Percentiles rank a stretch among this genome's conserved stretches.
Evolutionary conservation across 805 yeast species (phyloP).

Genomic region (Zygotorulaspora florentina): DNA sequence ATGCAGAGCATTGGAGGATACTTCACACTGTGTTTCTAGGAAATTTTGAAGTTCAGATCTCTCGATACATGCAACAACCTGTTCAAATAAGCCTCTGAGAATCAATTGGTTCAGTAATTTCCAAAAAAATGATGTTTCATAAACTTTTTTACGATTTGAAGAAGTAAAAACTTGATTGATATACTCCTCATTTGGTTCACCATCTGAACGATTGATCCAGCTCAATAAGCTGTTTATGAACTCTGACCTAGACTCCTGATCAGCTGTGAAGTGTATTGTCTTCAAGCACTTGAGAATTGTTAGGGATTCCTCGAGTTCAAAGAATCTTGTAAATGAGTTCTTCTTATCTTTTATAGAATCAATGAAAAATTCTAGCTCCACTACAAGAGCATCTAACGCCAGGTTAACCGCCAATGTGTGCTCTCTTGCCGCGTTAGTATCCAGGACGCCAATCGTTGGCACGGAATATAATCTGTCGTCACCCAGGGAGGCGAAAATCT

Average conservation of each 20-base stretch:
- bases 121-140: constrained; percentile 51
- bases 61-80: constrained; percentile 42
- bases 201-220: constrained; percentile 71
- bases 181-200: constrained; percentile 54
- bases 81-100: constrained; percentile 56
- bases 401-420: constrained; percentile 38
- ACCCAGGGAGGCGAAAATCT: constrained; percentile 48
- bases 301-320: constrained; percentile 43
- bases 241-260: constrained; percentile 34
- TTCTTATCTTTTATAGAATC: constrained; percentile 33
- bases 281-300: constrained; percentile 56
- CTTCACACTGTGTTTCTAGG: constrained; percentile 22
- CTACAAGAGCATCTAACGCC: constrained; percentile 34
- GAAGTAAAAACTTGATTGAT: constrained; percentile 41
- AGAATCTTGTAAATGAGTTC: constrained; percentile 26
- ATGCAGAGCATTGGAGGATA: constrained; percentile 28
- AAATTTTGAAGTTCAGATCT: constrained; percentile 21
- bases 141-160: constrained; percentile 42
- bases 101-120: constrained; percentile 52
- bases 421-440: constrained; percentile 32
- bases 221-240: constrained; percentile 44
- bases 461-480: constrained; percentile 41
- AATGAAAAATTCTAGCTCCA: constrained; percentile 35
- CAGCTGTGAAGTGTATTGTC: constrained; percentile 40
- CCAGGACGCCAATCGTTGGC: constrained; percentile 40